These are phyloP conservation scores for Incumbomyces lentus DNA, from an alignment of 2,329 filamentous ascomycete species.

Conservation along the genomic window DNA sequence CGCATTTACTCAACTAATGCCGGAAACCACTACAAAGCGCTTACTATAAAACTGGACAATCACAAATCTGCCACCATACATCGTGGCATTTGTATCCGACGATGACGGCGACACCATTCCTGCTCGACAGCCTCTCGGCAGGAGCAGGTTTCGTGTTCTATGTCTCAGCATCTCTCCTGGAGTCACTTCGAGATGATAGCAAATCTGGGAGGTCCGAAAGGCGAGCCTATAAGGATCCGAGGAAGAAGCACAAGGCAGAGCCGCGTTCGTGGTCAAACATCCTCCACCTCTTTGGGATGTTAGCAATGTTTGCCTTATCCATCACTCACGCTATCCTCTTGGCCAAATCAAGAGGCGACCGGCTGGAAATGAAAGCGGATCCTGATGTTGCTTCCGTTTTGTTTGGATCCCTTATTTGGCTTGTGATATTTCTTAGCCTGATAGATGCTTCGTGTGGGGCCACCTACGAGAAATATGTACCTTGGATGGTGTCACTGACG, in stretches of 20 bases:
- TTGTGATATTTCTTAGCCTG: slow-evolving; percentile 48
- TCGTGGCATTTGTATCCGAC: neutral
- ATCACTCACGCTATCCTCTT: neutral
- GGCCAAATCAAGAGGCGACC: slow-evolving; percentile 2
- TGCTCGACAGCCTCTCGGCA: slow-evolving; percentile 6
- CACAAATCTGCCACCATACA: neutral
- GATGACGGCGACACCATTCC: neutral
- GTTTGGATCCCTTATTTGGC: slow-evolving; percentile 34
- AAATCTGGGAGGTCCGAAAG: neutral
- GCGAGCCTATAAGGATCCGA: neutral
- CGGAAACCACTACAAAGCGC: too few relatives aligned
- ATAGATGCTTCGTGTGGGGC: slow-evolving; percentile 41
- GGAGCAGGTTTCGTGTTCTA: slow-evolving; percentile 5
- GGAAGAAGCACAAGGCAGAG: neutral
- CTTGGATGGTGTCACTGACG: slow-evolving; percentile 2
- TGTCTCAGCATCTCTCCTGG: neutral
- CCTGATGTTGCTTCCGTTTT: slow-evolving; percentile 12
- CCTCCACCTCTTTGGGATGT: slow-evolving; percentile 1
- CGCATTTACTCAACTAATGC: too few relatives aligned
- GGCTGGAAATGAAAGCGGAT: slow-evolving; percentile 5
- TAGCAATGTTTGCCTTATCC: slow-evolving; percentile 1
- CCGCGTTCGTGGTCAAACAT: neutral
- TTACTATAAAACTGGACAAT: neutral
- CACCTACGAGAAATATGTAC: slow-evolving; percentile 37
- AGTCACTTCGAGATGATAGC: slow-evolving; percentile 3